These are phyloP conservation scores for Parascedosporium putredinis DNA, from an alignment of 2,329 filamentous ascomycete genomes.

Conservation along the genomic window DNA sequence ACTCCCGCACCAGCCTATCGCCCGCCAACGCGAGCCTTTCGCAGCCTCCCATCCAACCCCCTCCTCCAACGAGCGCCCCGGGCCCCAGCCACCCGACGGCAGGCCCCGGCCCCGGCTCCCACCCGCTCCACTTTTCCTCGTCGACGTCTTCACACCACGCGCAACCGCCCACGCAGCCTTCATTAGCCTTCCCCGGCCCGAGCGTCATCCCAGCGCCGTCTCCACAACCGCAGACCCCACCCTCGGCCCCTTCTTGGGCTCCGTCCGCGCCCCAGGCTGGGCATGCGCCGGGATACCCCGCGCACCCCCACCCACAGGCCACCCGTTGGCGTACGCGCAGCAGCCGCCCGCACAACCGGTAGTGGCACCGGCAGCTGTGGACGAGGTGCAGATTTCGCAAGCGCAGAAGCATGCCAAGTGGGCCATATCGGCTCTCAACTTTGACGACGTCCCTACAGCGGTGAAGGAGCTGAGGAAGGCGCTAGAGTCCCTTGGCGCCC, in stretches of 20 bases:
- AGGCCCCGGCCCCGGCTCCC: not conserved
- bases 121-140: constrained; percentile 1
- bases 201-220: constrained; percentile 5
- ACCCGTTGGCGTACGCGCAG: not conserved
- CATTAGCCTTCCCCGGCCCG: constrained; percentile 2
- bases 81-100: not conserved
- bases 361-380: constrained; percentile 9
- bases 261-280: not conserved
- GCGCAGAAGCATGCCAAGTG: constrained; percentile 95
- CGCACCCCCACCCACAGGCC: not conserved
- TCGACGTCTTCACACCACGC: not conserved
- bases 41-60: constrained; percentile 13
- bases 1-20: constrained; percentile 9
- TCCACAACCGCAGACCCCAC: not conserved
- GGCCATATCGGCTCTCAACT: constrained; percentile 93
- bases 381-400: constrained; percentile 52
- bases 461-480: constrained; percentile 74
- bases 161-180: not conserved
- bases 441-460: constrained; percentile 87
- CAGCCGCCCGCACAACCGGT: not conserved
- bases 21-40: constrained; percentile 10
- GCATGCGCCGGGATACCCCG: not conserved
- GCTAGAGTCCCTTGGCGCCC: constrained; percentile 57
- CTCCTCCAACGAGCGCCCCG: not conserved
- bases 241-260: not conserved